Conservation (phyloP, 2,329 filamentous ascomycete species). For the Leptographium procerum region DNA sequence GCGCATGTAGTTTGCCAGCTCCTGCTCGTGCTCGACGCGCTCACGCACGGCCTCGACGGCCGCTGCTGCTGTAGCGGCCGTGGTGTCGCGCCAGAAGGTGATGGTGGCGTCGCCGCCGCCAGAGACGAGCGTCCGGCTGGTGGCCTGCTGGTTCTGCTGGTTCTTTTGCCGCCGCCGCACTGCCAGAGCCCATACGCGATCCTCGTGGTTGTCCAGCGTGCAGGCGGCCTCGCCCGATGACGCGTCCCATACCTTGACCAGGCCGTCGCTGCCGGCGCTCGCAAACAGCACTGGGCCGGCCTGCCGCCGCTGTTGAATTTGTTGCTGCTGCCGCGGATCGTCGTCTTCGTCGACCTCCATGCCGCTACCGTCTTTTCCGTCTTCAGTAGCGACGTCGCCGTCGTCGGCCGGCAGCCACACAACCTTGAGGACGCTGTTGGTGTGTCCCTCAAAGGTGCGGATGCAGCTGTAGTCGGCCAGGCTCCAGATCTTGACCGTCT, state of each 20-base stretch:
- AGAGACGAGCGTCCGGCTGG: conserved; percentile 65
- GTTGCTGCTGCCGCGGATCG: not conserved
- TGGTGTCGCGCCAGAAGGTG: conserved; percentile 93
- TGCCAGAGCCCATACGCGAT: conserved; percentile 85
- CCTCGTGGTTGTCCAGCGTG: conserved; percentile 93
- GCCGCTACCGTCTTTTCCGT: conserved; percentile 43
- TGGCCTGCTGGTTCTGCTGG: not conserved
- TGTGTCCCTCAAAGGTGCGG: conserved; percentile 90
- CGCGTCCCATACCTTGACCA: conserved; percentile 94
- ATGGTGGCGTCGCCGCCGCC: conserved; percentile 87
- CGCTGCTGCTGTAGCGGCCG: conserved; percentile 63
- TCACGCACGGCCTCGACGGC: conserved; percentile 63
- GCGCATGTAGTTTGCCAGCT: conserved; percentile 85
- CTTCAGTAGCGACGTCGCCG: conserved; percentile 16
- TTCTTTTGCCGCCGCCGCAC: conserved; percentile 44
- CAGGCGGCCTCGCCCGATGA: conserved; percentile 73
- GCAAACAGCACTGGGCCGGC: conserved; percentile 50
- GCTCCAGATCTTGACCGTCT: conserved; percentile 92
- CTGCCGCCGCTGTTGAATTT: not conserved
- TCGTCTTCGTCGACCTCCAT: conserved; percentile 1
- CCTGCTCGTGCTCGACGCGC: conserved; percentile 82
- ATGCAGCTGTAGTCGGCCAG: conserved; percentile 85
- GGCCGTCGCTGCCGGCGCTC: conserved; percentile 82
- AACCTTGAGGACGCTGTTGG: conserved; percentile 89
- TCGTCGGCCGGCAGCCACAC: conserved; percentile 62